Percentiles rank a stretch among this genome's conserved stretches.
These are phyloP conservation scores for Brasilioporus rufonigricans DNA, from an alignment of 768 basidiomycete species.

Conservation along the genomic window DNA sequence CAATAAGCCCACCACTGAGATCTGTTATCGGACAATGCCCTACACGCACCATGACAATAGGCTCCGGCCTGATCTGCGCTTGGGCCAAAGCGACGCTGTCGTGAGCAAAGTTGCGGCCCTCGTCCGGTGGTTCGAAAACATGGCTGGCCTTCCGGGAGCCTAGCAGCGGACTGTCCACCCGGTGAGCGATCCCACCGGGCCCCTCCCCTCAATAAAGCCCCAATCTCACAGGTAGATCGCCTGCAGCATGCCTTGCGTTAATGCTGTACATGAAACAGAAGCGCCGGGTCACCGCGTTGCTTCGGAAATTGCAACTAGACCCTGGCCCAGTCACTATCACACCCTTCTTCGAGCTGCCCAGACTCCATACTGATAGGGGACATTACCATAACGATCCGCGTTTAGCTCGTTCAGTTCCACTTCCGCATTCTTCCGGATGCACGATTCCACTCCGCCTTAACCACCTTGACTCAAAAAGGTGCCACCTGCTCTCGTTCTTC, in stretches of 20 bases:
- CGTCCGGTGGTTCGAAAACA: conserved; percentile 70
- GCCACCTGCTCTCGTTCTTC: conserved; percentile 8
- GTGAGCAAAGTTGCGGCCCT: conserved; percentile 66
- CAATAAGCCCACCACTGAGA: conserved; percentile 56
- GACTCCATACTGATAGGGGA: conserved; percentile 10
- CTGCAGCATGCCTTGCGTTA: conserved; percentile 8
- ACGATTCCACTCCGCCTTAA: conserved; percentile 5
- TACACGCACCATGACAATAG: conserved; percentile 54
- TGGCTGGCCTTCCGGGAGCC: conserved; percentile 53
- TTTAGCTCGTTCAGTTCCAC: conserved; percentile 7
- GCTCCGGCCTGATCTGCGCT: conserved; percentile 68
- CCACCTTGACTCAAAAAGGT: conserved; percentile 19
- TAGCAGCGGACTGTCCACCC: conserved; percentile 10
- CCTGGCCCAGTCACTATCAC: conserved; percentile 19
- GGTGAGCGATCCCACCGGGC: conserved; percentile 16
- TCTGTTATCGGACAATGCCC: conserved; percentile 81
- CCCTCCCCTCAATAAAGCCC: conserved; percentile 3
- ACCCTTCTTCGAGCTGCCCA: conserved; percentile 18
- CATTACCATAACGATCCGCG: conserved; percentile 16
- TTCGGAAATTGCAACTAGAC: conserved; percentile 25
- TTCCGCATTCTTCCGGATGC: conserved; percentile 9
- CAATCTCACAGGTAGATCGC: conserved; percentile 13
- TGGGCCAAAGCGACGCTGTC: conserved; percentile 65
- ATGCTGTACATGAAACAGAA: conserved; percentile 28
- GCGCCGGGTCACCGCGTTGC: conserved; percentile 20